Base-by-base conservation (phyloP, 805 yeast genomes). In the Saccharomycopsis sp. region DNA sequence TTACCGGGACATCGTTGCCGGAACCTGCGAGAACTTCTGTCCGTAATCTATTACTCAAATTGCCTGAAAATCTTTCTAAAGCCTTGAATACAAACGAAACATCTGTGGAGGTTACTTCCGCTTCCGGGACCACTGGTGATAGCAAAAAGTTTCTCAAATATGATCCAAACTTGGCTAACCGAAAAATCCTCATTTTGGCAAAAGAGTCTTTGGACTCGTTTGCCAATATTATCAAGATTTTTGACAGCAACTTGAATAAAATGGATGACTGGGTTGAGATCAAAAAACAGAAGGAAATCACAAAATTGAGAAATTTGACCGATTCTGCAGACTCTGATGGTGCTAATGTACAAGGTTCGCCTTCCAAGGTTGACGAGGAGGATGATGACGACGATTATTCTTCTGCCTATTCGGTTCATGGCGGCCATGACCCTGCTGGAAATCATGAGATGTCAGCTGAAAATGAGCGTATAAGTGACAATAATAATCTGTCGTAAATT, bases 181-280 rank as follows among this genome's bases (percentile, higher is more conserved):
- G 88, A 21, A 83, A 85, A 62, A 88, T 90, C 1, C 72, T 94
- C 24, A 79, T 87, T 3, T 75, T 92, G 60, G 97, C 98, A 0
- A 86, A 87, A 63, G 99, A 94, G 70, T 85, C 97, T 0, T 73
- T 92, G 52, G 94, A 87, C 50, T 88, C 91, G 90, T 85, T 92
- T 41, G 79, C 85, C 47, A 87, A 87, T 58, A 85, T 92, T 18
- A 90, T 91, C 63, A 79, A 79, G 54, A 91, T 91, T 4, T 90
- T 95, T 64, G 92, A 88, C 67, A 91, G 88, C 52, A 91, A 91
- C 54, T 75, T 92, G 56, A 85, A 82, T 52, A 84, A 85, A 63
- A 97, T 97, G 1, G 97, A 94, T 68, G 74, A 77, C 23, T 92
- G 97, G 97, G 80, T 83, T 14, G 62, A 60, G 23, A 24, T 40